phyloP scores from a whole-genome alignment of 2,329 filamentous ascomycete genomes.

The Ciborinia camelliae region DNA sequence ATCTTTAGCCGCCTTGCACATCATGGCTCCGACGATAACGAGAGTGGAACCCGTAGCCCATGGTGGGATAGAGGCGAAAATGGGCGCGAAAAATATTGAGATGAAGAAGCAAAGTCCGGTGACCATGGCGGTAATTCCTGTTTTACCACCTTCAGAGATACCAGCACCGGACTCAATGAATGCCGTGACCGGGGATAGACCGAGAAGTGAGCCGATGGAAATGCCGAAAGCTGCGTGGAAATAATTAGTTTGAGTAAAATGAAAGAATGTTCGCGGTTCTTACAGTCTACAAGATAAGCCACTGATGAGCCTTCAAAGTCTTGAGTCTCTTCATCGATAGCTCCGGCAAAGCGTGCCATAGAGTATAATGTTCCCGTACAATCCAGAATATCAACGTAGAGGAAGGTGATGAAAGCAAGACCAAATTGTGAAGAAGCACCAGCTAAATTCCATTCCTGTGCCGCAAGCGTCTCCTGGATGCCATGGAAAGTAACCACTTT shows the following conservation, averaged over 20 bases:
- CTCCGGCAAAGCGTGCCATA: constrained; percentile 79
- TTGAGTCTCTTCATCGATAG: constrained; percentile 76
- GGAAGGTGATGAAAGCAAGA: constrained; percentile 80
- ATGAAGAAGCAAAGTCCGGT: constrained; percentile 83
- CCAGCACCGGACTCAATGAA: constrained; percentile 89
- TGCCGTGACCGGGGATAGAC: constrained; percentile 76
- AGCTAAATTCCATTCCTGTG: constrained; percentile 70
- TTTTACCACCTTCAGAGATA: constrained; percentile 82
- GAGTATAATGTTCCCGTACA: constrained; percentile 83
- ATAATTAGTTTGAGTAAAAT: neutral
- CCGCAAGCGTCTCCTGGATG: constrained; percentile 66
- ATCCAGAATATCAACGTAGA: constrained; percentile 87
- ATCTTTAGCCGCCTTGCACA: constrained; percentile 72
- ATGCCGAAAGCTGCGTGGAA: constrained; percentile 58
- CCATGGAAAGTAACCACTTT: constrained; percentile 80
- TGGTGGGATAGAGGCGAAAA: constrained; percentile 83
- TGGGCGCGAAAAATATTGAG: constrained; percentile 83
- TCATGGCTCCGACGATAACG: constrained; percentile 79
- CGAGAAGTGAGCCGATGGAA: constrained; percentile 75
- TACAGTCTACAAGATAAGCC: constrained; percentile 72
- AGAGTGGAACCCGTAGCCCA: constrained; percentile 88
- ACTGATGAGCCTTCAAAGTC: constrained; percentile 84
- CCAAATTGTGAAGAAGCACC: constrained; percentile 72
- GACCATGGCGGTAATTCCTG: constrained; percentile 78
- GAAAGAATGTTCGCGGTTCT: neutral